These are phyloP conservation scores for Avicennia marina DNA, from an alignment of 257 asterid species.

Conservation along the genomic window DNA sequence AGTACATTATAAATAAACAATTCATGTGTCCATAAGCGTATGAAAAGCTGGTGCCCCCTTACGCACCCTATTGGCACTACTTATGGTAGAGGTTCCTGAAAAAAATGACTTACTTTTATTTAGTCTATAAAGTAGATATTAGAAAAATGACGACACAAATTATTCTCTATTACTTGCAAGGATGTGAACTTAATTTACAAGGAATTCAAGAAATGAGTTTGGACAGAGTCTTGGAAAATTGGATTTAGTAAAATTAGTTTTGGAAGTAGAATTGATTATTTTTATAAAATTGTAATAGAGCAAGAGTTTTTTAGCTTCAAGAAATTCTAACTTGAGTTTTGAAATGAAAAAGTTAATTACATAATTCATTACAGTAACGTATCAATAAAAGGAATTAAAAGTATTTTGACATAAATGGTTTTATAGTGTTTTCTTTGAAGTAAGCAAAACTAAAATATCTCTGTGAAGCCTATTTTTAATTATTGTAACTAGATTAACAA, in stretches of 20 bases:
- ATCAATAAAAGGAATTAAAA: not conserved
- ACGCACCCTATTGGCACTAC: slow-evolving; percentile 23
- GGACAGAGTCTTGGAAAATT: no score
- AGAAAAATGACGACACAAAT: not conserved
- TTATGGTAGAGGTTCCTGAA: slow-evolving; percentile 8
- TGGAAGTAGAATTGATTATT: no score
- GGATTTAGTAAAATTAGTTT: no score
- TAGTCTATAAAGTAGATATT: not conserved
- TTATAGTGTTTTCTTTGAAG: not conserved
- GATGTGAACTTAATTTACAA: no score
- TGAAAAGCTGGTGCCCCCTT: slow-evolving; percentile 18
- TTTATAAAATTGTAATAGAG: no score
- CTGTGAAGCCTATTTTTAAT: slow-evolving; percentile 6
- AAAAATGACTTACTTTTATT: not conserved
- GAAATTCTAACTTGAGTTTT: no score
- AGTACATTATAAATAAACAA: not conserved
- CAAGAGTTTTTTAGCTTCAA: no score
- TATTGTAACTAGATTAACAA: slow-evolving; percentile 1
- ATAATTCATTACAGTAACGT: no score
- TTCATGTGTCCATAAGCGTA: slow-evolving; percentile 11
- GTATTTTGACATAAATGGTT: not conserved
- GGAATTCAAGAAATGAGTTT: no score
- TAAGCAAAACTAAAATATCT: not conserved
- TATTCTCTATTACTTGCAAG: no score
- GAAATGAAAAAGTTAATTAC: no score